Percentiles rank a stretch among this genome's conserved stretches.
These are phyloP conservation scores for Teunomyces atbi DNA, from an alignment of 805 yeast genomes.

Conservation along the genomic window DNA sequence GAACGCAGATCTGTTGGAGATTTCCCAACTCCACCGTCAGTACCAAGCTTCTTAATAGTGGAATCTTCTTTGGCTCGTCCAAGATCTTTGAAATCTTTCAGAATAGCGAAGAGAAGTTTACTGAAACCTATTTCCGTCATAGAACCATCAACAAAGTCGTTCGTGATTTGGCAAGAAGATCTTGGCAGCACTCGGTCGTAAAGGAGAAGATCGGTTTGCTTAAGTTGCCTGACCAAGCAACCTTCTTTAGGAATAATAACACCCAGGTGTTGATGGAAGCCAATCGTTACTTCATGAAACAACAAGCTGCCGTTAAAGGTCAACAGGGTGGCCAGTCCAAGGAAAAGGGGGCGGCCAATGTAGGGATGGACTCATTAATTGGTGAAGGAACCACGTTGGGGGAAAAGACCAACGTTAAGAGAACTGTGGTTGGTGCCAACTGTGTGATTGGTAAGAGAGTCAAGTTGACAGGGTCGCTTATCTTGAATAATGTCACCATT, in stretches of 20 bases:
- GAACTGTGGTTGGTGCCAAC: constrained; percentile 73
- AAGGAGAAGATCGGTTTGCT: constrained; percentile 68
- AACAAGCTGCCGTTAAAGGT: constrained; percentile 47
- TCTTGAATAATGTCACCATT: constrained; percentile 66
- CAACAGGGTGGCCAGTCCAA: constrained; percentile 31
- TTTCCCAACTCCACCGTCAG: constrained; percentile 78
- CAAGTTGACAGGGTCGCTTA: constrained; percentile 81
- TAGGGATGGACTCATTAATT: constrained; percentile 84
- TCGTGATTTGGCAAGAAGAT: constrained; percentile 84
- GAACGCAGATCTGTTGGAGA: constrained; percentile 90
- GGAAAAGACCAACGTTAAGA: constrained; percentile 82
- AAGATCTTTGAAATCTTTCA: constrained; percentile 53
- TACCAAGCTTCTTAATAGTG: constrained; percentile 69
- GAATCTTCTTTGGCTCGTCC: constrained; percentile 50
- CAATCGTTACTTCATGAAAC: constrained; percentile 70
- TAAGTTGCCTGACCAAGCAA: constrained; percentile 64
- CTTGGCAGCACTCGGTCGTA: constrained; percentile 74
- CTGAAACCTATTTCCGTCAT: constrained; percentile 37
- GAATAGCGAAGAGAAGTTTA: constrained; percentile 30
- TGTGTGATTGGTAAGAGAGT: constrained; percentile 84
- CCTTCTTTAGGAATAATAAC: constrained; percentile 76
- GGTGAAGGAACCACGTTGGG: constrained; percentile 69
- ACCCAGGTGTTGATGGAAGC: constrained; percentile 85
- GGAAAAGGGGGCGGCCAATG: constrained; percentile 62
- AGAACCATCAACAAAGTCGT: constrained; percentile 65